phyloP scores from a whole-genome alignment of 495 filamentous ascomycete genomes.

The Aspergillus affinis region DNA sequence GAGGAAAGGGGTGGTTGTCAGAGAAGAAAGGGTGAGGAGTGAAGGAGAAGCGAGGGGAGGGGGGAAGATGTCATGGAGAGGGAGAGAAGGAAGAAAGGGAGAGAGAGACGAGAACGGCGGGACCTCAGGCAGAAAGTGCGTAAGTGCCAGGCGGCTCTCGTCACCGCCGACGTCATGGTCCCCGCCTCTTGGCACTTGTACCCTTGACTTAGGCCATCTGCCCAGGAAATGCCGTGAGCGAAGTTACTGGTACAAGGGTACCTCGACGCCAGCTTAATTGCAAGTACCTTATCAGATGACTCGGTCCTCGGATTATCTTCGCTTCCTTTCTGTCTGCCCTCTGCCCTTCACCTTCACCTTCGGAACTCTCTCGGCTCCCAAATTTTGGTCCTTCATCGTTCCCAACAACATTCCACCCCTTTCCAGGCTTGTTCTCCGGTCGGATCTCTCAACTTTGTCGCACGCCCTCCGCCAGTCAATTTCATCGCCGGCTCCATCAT shows the following conservation, averaged over 20 bases:
- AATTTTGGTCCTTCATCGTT: conserved; percentile 5
- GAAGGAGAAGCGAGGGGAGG: conserved; percentile 4
- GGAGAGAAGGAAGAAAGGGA: background rate
- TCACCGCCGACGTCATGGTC: conserved; percentile 16
- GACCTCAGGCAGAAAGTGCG: background rate
- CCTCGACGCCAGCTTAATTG: too few species aligned
- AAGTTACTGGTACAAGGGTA: conserved; percentile 1
- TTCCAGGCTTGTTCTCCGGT: background rate
- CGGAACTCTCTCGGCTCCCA: conserved; percentile 3
- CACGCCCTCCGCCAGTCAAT: background rate
- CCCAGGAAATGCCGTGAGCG: background rate
- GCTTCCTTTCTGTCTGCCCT: background rate
- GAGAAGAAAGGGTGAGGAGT: background rate
- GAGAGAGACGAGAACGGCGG: conserved; percentile 2
- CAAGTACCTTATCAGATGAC: conserved; percentile 15
- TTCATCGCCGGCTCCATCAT: background rate
- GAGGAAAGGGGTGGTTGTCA: background rate
- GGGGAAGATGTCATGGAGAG: conserved; percentile 3
- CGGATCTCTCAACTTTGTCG: background rate
- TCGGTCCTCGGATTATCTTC: conserved; percentile 4
- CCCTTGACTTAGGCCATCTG: background rate
- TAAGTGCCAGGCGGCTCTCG: background rate
- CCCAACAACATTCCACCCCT: background rate
- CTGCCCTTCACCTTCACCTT: background rate
- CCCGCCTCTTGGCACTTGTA: background rate